These are phyloP conservation scores for Puccinia horiana DNA, from an alignment of 1,284 basidiomycete species.

Conservation along the genomic window DNA sequence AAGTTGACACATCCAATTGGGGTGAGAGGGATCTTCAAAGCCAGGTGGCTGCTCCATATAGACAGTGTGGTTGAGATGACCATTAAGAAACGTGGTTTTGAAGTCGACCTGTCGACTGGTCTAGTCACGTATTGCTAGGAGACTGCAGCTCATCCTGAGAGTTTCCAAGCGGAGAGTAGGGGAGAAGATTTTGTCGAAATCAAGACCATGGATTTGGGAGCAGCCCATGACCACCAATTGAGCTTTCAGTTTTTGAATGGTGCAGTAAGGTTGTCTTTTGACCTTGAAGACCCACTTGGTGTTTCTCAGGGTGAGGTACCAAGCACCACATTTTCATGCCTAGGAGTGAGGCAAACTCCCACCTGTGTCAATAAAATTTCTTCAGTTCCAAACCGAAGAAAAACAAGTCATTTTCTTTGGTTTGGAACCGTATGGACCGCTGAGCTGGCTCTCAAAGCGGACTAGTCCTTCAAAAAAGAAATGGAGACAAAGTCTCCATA, in stretches of 20 bases:
- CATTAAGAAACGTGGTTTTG: too few relatives aligned
- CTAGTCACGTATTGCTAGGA: not conserved
- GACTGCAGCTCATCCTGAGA: not conserved
- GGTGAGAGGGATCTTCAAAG: not conserved
- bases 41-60: not conserved
- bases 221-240: not conserved
- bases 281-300: not conserved
- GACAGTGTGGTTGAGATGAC: not conserved
- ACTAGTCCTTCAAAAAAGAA: too few relatives aligned
- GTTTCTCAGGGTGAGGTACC: not conserved
- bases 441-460: too few relatives aligned
- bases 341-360: not conserved
- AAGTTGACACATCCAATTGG: slow-evolving; percentile 11
- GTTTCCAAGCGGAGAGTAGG: not conserved
- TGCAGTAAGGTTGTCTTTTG: not conserved
- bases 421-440: too few relatives aligned
- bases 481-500: too few relatives aligned
- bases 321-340: too few relatives aligned
- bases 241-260: not conserved
- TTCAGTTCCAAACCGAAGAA: too few relatives aligned
- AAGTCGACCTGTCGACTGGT: not conserved
- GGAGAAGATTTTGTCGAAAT: not conserved
- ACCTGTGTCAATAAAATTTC: too few relatives aligned
- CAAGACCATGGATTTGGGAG: not conserved
- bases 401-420: too few relatives aligned